Evolutionary conservation across 768 basidiomycete species (phyloP).

Genomic region (Pulveroboletus frians): DNA sequence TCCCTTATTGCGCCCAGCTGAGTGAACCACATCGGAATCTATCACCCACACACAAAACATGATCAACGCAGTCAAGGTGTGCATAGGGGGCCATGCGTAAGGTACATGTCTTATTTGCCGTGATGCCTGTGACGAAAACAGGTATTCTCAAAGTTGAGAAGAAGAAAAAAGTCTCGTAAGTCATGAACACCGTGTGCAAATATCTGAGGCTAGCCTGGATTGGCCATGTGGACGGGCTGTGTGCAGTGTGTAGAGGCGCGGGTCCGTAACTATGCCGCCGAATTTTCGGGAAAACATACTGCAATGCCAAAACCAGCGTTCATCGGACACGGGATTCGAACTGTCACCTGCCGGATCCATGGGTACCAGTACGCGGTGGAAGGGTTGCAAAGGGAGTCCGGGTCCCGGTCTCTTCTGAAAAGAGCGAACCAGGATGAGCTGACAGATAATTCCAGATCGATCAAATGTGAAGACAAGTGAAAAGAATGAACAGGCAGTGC

Average conservation of each 20-base stretch:
- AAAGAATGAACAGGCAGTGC: not conserved
- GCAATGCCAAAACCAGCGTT: constrained; percentile 1
- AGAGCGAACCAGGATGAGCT: not conserved
- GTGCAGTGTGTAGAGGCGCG: not conserved
- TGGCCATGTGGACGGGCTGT: constrained; percentile 4
- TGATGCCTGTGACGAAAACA: not conserved
- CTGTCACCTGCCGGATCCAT: not conserved
- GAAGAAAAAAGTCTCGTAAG: not conserved
- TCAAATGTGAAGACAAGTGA: not conserved
- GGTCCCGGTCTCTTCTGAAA: not conserved
- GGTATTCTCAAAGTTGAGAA: too few relatives aligned
- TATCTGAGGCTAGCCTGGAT: not conserved
- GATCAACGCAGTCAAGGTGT: too few relatives aligned
- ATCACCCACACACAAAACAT: not conserved
- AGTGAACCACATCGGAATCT: not conserved
- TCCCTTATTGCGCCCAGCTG: not conserved
- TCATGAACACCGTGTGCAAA: not conserved
- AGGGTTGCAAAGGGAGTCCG: not conserved
- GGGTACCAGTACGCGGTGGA: not conserved
- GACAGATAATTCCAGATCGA: not conserved
- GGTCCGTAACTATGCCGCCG: not conserved
- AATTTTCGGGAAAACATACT: not conserved
- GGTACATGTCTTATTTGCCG: not conserved
- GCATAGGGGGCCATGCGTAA: too few relatives aligned
- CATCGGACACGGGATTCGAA: not conserved